Evolutionary conservation across 1,139 yeast genomes (phyloP).

Genomic region (Debaryomycetaceae sp.): DNA sequence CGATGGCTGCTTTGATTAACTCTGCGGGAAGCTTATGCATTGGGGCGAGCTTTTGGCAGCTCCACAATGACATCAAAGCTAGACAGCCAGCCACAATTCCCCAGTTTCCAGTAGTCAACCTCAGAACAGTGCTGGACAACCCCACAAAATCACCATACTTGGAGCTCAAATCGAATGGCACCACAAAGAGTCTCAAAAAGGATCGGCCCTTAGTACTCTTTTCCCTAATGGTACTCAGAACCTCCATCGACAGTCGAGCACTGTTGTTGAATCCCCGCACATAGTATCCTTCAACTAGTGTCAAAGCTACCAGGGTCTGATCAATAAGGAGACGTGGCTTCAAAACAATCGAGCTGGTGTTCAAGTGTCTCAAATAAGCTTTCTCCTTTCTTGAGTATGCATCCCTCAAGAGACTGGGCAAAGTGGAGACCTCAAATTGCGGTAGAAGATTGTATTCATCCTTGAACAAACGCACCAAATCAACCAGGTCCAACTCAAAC

Average conservation of each 20-base stretch:
- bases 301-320: slow-evolving; percentile 11
- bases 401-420: slow-evolving; percentile 15
- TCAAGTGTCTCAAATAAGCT: slow-evolving; percentile 14
- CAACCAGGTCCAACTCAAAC: slow-evolving; percentile 15
- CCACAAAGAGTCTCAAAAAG: slow-evolving; percentile 3
- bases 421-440: slow-evolving; percentile 8
- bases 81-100: slow-evolving; percentile 6
- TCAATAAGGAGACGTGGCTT: slow-evolving; percentile 15
- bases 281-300: slow-evolving; percentile 17
- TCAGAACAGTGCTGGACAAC: neutral
- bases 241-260: neutral
- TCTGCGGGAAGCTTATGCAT: neutral
- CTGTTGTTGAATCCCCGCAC: slow-evolving; percentile 7
- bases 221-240: slow-evolving; percentile 1
- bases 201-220: slow-evolving; percentile 2
- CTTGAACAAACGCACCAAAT: slow-evolving; percentile 17
- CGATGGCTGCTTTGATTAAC: neutral
- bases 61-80: neutral
- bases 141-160: slow-evolving; percentile 1
- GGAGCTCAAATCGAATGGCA: neutral
- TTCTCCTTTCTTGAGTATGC: slow-evolving; percentile 20
- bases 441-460: slow-evolving; percentile 7
- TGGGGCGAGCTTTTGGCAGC: neutral
- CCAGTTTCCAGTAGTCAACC: slow-evolving; percentile 8
- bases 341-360: slow-evolving; percentile 16